A percentile compares a stretch with the other conserved stretches of the same genome.
phyloP scores from a whole-genome alignment of 441 rosid species.

The Gossypium lobatum region DNA sequence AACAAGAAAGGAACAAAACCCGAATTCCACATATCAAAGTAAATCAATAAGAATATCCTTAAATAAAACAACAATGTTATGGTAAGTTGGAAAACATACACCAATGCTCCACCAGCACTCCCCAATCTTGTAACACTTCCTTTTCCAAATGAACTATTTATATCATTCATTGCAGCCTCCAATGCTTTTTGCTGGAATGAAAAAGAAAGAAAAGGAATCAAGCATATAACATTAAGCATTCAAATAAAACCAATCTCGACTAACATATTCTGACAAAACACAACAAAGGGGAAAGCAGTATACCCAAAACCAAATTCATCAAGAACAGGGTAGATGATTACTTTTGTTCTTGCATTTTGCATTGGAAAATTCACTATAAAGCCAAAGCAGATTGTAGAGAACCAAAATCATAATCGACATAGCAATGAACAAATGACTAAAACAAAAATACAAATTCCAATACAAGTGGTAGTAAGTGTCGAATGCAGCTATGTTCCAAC shows the following conservation, averaged over 20 bases:
- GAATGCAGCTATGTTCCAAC: background rate
- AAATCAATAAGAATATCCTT: background rate
- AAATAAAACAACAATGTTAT: background rate
- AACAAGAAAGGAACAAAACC: background rate
- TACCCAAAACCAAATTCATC: background rate
- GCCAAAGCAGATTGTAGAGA: background rate
- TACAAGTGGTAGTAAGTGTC: background rate
- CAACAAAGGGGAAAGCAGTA: background rate
- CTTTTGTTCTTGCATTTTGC: background rate
- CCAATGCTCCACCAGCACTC: constrained; percentile 88
- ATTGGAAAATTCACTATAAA: background rate
- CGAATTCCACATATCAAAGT: background rate
- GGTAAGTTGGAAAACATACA: constrained; percentile 44
- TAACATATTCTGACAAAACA: background rate
- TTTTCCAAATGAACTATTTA: constrained; percentile 80
- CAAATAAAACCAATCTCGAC: background rate
- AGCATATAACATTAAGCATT: background rate
- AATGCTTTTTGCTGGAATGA: constrained; percentile 77
- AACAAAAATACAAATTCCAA: background rate
- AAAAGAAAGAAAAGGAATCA: background rate
- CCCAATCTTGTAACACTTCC: constrained; percentile 96
- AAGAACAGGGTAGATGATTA: background rate
- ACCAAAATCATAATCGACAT: background rate
- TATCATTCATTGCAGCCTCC: constrained; percentile 92
- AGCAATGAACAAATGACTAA: background rate